Evolutionary conservation across 345 rosid genomes (phyloP).

Genomic region (Rhodamnia argentea): DNA sequence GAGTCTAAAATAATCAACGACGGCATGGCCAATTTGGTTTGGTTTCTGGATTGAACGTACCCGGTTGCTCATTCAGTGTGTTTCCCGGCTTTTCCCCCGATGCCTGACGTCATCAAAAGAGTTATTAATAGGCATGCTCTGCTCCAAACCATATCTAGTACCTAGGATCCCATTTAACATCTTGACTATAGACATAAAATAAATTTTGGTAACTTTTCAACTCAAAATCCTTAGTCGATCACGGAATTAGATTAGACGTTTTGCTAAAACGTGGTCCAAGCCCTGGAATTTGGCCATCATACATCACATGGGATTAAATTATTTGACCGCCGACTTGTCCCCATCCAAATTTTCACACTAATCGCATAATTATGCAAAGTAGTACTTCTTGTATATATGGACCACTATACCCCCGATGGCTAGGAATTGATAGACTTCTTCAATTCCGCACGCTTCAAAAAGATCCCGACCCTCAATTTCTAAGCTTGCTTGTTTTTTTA

Average conservation of each 20-base stretch:
- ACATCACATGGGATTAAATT: background rate
- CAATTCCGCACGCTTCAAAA: background rate
- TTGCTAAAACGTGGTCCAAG: background rate
- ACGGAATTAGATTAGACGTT: background rate
- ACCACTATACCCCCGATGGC: background rate
- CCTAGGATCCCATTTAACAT: background rate
- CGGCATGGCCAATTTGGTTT: background rate
- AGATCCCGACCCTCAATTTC: background rate
- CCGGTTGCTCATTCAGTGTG: background rate
- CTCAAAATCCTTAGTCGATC: background rate
- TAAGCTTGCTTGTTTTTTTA: no score
- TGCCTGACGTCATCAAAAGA: background rate
- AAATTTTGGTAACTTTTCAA: background rate
- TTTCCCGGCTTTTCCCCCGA: background rate
- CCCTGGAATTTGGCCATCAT: background rate
- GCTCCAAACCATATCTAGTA: background rate
- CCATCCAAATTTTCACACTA: background rate
- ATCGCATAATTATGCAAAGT: background rate
- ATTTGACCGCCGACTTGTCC: background rate
- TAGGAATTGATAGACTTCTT: background rate
- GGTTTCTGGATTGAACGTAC: background rate
- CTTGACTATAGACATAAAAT: background rate
- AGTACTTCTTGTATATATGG: background rate
- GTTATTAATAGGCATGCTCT: background rate
- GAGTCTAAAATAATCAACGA: no score